Evolutionary conservation across 2,329 filamentous ascomycete genomes (phyloP).

Genomic region (Colletotrichum musae): DNA sequence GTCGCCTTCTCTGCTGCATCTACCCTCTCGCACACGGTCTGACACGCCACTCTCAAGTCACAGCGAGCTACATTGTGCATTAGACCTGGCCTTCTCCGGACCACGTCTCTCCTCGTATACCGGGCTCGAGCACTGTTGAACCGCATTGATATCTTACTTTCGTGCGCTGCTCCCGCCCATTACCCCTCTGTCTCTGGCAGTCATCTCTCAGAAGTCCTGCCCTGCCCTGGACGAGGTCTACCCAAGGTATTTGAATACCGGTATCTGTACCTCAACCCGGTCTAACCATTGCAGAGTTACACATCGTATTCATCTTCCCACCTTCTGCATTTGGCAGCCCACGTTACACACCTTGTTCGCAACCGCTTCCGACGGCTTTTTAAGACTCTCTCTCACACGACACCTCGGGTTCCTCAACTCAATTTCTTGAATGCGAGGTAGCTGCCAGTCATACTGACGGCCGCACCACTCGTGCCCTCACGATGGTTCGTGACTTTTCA

Average conservation of each 20-base stretch:
- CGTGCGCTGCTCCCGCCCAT: conserved; percentile 4
- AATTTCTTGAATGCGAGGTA: conserved; percentile 17
- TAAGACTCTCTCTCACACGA: conserved; percentile 4
- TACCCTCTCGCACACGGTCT: conserved; percentile 34
- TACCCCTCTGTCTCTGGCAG: conserved; percentile 13
- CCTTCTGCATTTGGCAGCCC: conserved; percentile 5
- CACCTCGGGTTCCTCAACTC: conserved; percentile 1
- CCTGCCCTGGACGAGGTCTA: neutral
- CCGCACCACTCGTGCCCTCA: conserved; percentile 11
- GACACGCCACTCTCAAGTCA: conserved; percentile 31
- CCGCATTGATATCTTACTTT: conserved; percentile 23
- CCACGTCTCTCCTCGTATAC: conserved; percentile 16
- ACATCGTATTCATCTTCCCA: conserved; percentile 31
- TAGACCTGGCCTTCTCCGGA: conserved; percentile 8
- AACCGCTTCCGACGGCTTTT: conserved; percentile 12
- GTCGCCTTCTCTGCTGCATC: conserved; percentile 25
- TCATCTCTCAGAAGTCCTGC: conserved; percentile 8
- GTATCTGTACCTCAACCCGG: conserved; percentile 7
- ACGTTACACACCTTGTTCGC: neutral
- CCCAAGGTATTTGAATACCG: conserved; percentile 21
- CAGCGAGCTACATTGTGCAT: conserved; percentile 13
- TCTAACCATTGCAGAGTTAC: conserved; percentile 37
- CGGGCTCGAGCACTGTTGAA: conserved; percentile 4
- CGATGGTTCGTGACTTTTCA: conserved; percentile 59
- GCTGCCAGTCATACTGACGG: conserved; percentile 6